These are phyloP conservation scores for Zelopaecilomyces penicillatus DNA, from an alignment of 2,329 filamentous ascomycete genomes.

Conservation along the genomic window DNA sequence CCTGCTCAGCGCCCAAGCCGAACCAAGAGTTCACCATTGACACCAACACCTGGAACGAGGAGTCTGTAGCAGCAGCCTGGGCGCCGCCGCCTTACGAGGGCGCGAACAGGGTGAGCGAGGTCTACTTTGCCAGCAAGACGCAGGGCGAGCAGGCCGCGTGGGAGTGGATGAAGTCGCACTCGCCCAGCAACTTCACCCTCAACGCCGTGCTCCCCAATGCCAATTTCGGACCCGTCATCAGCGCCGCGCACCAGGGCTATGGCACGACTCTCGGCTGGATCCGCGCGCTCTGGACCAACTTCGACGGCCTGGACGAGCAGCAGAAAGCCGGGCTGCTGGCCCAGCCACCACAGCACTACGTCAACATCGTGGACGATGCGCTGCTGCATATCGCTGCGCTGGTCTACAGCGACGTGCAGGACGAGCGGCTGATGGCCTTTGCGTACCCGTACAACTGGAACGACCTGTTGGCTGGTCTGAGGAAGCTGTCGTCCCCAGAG, in stretches of 20 bases:
- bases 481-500: conserved; percentile 13
- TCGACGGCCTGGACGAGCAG: neutral
- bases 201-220: conserved; percentile 23
- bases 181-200: conserved; percentile 16
- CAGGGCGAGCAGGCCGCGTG: conserved; percentile 28
- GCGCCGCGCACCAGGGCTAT: conserved; percentile 16
- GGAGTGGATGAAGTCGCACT: conserved; percentile 24
- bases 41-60: conserved; percentile 27
- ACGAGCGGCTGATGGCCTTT: conserved; percentile 47
- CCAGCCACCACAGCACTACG: conserved; percentile 28
- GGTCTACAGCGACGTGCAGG: conserved; percentile 33
- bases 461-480: conserved; percentile 23
- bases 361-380: conserved; percentile 41
- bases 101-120: conserved; percentile 10
- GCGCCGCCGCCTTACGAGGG: conserved; percentile 25
- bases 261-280: neutral
- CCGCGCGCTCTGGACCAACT: neutral
- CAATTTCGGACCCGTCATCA: conserved; percentile 18
- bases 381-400: conserved; percentile 44
- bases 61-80: conserved; percentile 24
- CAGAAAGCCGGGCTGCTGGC: neutral
- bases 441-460: conserved; percentile 39
- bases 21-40: conserved; percentile 12
- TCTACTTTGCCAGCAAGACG: conserved; percentile 32
- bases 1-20: conserved; percentile 13